These are phyloP conservation scores for Climacium dendroides DNA, from an alignment of 225 moss, liverwort and hornwort genomes.

Conservation along the genomic window DNA sequence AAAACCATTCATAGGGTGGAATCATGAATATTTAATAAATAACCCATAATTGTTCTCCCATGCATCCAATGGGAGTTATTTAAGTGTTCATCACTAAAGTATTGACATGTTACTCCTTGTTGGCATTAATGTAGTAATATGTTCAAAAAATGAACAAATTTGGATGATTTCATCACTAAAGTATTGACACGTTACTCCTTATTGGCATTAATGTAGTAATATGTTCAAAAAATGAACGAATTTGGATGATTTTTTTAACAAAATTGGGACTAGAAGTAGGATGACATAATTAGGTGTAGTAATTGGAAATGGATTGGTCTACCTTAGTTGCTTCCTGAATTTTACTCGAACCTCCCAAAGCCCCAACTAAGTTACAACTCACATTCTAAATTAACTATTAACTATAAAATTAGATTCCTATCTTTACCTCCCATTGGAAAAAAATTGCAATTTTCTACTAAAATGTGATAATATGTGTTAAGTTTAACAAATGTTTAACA, in stretches of 20 bases:
- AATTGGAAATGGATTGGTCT: background rate
- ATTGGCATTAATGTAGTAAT: accelerated
- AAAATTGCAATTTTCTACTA: background rate
- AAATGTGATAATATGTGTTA: background rate
- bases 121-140: accelerated
- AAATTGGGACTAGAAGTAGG: background rate
- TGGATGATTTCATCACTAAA: too few relatives aligned
- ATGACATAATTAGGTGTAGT: accelerated
- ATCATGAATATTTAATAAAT: background rate
- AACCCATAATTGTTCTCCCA: accelerated
- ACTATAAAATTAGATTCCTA: background rate
- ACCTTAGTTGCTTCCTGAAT: background rate
- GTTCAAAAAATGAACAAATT: too few relatives aligned
- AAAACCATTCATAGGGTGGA: background rate
- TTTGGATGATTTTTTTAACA: too few relatives aligned
- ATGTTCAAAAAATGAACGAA: too few relatives aligned
- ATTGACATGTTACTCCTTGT: background rate
- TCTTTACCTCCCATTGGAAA: accelerated
- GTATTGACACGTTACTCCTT: too few relatives aligned
- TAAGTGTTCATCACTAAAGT: background rate
- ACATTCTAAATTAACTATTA: background rate
- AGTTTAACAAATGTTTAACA: background rate
- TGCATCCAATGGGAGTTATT: background rate
- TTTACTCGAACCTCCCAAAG: background rate
- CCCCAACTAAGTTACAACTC: background rate